Percentiles rank a stretch among this genome's conserved stretches.
Conservation (phyloP, 106 monocot genomes). For the Ottelia alismoides region DNA sequence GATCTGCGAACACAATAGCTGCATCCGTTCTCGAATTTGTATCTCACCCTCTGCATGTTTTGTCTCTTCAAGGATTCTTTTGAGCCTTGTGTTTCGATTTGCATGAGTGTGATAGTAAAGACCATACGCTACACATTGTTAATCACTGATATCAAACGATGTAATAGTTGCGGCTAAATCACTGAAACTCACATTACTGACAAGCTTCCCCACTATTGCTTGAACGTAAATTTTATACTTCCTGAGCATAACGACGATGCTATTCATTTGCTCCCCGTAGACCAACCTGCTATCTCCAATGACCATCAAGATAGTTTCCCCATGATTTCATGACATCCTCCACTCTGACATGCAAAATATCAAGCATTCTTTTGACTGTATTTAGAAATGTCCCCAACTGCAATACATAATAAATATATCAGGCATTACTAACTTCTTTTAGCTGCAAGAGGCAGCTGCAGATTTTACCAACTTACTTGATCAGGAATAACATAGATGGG, state of each 20-base stretch:
- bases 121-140: background rate
- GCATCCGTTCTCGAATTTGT: slow-evolving; percentile 86
- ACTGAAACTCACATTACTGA: slow-evolving; percentile 50
- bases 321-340: slow-evolving; percentile 58
- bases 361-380: slow-evolving; percentile 76
- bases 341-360: slow-evolving; percentile 50
- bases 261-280: slow-evolving; percentile 83
- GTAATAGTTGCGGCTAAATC: background rate
- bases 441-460: no score
- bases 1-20: slow-evolving; percentile 42
- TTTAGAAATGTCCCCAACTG: slow-evolving; percentile 87
- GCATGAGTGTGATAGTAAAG: slow-evolving; percentile 32
- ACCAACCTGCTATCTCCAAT: slow-evolving; percentile 21
- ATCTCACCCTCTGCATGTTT: slow-evolving; percentile 66
- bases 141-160: background rate
- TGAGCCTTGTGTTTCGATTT: slow-evolving; percentile 64
- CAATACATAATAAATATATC: background rate
- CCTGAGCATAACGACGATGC: slow-evolving; percentile 52
- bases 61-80: slow-evolving; percentile 75
- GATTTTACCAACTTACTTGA: slow-evolving; percentile 39
- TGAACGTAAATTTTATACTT: slow-evolving; percentile 87
- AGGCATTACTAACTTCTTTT: background rate
- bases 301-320: slow-evolving; percentile 37
- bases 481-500: slow-evolving; percentile 43
- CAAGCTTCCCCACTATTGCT: slow-evolving; percentile 72